These are phyloP conservation scores for Moelleriella libera DNA, from an alignment of 2,329 filamentous ascomycete genomes.

Conservation along the genomic window DNA sequence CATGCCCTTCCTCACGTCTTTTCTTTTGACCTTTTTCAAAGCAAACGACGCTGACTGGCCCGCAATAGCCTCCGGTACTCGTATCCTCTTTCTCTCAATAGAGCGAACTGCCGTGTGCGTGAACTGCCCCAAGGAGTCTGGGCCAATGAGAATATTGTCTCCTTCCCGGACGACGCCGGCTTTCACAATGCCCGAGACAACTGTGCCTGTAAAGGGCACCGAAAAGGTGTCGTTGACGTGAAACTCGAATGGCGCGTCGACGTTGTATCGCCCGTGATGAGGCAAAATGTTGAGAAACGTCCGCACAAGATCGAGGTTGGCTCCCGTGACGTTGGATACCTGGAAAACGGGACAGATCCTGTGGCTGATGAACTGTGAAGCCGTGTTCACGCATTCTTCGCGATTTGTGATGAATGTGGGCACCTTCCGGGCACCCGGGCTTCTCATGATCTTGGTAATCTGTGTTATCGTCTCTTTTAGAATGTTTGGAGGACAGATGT, in stretches of 20 bases:
- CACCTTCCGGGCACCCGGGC: constrained; percentile 84
- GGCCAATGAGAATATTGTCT: constrained; percentile 80
- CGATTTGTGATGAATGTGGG: constrained; percentile 88
- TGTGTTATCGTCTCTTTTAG: constrained; percentile 86
- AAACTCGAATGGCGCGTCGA: constrained; percentile 81
- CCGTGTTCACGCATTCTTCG: constrained; percentile 88
- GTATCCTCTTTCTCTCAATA: constrained; percentile 87
- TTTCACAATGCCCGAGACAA: constrained; percentile 89
- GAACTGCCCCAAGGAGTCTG: constrained; percentile 83
- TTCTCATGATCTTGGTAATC: constrained; percentile 85
- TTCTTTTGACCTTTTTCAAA: constrained; percentile 71
- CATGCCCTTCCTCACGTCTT: constrained; percentile 96
- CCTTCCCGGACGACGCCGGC: constrained; percentile 76
- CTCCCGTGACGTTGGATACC: constrained; percentile 92
- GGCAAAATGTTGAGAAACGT: constrained; percentile 92
- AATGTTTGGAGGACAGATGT: constrained; percentile 94
- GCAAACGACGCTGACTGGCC: constrained; percentile 91
- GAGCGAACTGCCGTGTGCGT: constrained; percentile 74
- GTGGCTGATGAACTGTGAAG: constrained; percentile 88
- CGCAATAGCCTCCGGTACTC: constrained; percentile 74
- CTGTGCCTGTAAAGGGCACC: constrained; percentile 90
- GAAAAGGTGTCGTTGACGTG: constrained; percentile 97
- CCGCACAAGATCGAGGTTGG: constrained; percentile 79
- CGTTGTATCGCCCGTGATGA: constrained; percentile 85
- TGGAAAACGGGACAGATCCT: constrained; percentile 96